These are phyloP conservation scores for Fusarium lyarnte DNA, from an alignment of 2,329 filamentous ascomycete genomes.

Conservation along the genomic window DNA sequence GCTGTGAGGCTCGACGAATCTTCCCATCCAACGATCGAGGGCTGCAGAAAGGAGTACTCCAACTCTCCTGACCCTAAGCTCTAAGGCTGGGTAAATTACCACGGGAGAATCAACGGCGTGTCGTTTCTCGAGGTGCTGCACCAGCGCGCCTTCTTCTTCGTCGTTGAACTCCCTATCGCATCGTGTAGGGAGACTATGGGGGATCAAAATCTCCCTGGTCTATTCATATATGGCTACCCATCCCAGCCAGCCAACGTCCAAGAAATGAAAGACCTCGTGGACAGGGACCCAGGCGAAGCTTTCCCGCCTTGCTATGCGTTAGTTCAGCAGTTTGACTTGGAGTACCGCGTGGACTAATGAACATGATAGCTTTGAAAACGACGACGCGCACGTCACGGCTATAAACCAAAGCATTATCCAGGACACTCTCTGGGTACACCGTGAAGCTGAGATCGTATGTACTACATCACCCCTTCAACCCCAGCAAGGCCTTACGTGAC, in stretches of 20 bases:
- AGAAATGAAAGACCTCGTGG: background rate
- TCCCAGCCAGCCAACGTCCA: background rate
- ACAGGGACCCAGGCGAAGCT: background rate
- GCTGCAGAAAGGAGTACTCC: background rate
- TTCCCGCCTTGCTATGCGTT: background rate
- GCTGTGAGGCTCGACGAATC: background rate
- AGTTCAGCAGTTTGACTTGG: background rate
- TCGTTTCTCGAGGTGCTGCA: background rate
- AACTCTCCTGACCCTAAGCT: background rate
- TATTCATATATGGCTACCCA: background rate
- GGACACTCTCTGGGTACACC: constrained; percentile 21
- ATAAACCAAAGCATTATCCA: constrained; percentile 10
- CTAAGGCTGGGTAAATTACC: constrained; percentile 2
- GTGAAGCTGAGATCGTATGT: background rate
- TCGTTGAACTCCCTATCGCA: background rate
- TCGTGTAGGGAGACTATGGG: background rate
- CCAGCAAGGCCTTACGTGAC: background rate
- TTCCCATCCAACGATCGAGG: background rate
- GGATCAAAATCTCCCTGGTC: background rate
- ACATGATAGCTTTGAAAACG: background rate
- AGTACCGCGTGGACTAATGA: background rate
- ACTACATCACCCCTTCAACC: too few relatives aligned
- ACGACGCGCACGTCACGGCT: background rate
- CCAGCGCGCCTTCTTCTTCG: background rate
- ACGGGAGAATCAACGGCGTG: background rate